These are phyloP conservation scores for Reticulomyxa filosa DNA, from an alignment of 78 protist species.

Conservation along the genomic window DNA sequence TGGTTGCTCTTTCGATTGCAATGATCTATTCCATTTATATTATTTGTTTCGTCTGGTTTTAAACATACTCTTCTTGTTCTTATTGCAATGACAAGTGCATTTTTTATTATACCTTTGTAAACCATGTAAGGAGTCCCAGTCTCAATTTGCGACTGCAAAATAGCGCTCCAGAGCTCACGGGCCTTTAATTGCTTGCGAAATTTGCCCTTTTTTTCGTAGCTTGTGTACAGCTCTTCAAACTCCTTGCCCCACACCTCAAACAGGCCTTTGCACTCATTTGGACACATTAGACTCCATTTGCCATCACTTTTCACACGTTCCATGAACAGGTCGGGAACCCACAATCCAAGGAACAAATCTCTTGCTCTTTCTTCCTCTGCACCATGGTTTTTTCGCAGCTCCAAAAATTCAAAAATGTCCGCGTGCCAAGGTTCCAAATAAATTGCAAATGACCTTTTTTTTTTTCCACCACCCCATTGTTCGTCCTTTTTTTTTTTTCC, in stretches of 20 bases:
- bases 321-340: conserved; percentile 92
- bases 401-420: conserved; percentile 63
- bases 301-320: conserved; percentile 67
- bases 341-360: conserved; percentile 88
- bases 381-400: conserved; percentile 24
- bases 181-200: conserved; percentile 48
- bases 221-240: conserved; percentile 58
- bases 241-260: conserved; percentile 19
- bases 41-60: too few relatives aligned
- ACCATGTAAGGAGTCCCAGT: conserved; percentile 93
- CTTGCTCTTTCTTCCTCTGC: conserved; percentile 59
- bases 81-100: too few relatives aligned
- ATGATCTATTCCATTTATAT: too few relatives aligned
- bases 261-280: conserved; percentile 39
- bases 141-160: too few relatives aligned
- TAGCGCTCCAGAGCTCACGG: conserved; percentile 68
- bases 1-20: conserved; percentile 83
- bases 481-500: too few relatives aligned
- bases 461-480: conserved; percentile 91
- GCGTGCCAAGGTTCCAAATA: conserved; percentile 98
- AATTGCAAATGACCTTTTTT: conserved; percentile 91
- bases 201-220: conserved; percentile 59
- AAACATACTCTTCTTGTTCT: too few relatives aligned
- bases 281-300: conserved; percentile 82
- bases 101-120: too few relatives aligned